Conservation (phyloP, 2,329 filamentous ascomycete species). For the Aspergillus clavatus region DNA sequence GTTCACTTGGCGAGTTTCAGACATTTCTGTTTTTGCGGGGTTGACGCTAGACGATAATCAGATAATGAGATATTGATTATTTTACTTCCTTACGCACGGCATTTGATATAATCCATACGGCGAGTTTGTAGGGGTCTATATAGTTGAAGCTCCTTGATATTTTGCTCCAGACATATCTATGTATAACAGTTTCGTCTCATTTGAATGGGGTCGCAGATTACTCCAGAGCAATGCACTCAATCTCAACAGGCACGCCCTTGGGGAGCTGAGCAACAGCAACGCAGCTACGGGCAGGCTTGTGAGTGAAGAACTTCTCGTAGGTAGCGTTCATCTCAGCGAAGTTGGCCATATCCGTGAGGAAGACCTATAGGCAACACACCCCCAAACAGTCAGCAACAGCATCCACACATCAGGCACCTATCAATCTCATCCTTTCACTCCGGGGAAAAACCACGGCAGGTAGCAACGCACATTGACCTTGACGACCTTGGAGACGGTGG, state of each 20-base stretch:
- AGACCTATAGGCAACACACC: slow-evolving; percentile 53
- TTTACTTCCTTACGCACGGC: no score
- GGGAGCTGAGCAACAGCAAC: slow-evolving; percentile 60
- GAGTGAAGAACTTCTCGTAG: slow-evolving; percentile 65
- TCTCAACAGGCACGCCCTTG: slow-evolving; percentile 60
- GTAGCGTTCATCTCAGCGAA: slow-evolving; percentile 76
- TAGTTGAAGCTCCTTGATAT: neutral
- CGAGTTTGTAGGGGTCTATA: neutral
- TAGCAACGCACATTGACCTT: slow-evolving; percentile 62
- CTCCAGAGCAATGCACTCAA: slow-evolving; percentile 59
- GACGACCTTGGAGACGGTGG: slow-evolving; percentile 72
- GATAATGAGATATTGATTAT: neutral
- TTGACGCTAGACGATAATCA: neutral
- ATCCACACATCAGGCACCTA: no score
- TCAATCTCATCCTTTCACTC: no score
- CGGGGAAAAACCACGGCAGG: slow-evolving; percentile 2
- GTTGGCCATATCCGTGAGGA: slow-evolving; percentile 84
- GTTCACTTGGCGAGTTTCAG: slow-evolving; percentile 1
- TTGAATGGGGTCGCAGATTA: slow-evolving; percentile 19
- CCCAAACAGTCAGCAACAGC: neutral
- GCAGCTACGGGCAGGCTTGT: slow-evolving; percentile 60
- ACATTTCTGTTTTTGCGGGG: neutral
- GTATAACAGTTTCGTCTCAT: neutral
- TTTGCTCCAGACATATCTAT: neutral
- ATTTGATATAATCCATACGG: neutral